These are phyloP conservation scores for Cyclocybe cylindracea DNA, from an alignment of 768 basidiomycete species.

Conservation along the genomic window DNA sequence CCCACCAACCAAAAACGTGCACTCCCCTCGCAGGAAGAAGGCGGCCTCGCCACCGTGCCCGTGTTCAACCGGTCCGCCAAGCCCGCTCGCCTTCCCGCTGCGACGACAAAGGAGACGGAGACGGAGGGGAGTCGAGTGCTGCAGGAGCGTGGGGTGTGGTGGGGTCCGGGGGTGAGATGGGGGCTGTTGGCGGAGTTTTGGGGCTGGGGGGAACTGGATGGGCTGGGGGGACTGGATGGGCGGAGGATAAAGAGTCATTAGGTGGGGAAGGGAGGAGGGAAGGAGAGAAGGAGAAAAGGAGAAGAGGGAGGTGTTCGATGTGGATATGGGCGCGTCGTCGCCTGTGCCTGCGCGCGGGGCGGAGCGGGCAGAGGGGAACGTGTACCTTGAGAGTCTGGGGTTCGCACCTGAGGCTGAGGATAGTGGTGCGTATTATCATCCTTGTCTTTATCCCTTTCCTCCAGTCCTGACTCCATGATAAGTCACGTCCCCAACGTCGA, in stretches of 20 bases:
- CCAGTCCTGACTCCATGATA: not conserved
- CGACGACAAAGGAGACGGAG: slow-evolving; percentile 30
- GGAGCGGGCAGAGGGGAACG: slow-evolving; percentile 20
- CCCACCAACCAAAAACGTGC: slow-evolving; percentile 74
- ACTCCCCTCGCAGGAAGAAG: slow-evolving; percentile 74
- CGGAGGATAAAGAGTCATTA: too few species aligned
- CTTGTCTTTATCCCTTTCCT: too few species aligned
- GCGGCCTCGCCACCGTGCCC: slow-evolving; percentile 61
- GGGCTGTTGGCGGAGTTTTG: slow-evolving; percentile 8
- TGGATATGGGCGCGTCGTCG: slow-evolving; percentile 10
- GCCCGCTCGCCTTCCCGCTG: slow-evolving; percentile 53
- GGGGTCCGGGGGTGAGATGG: slow-evolving; percentile 9
- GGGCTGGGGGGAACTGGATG: too few species aligned
- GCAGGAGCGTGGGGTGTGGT: slow-evolving; percentile 11
- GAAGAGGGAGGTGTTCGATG: not conserved
- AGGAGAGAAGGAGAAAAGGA: not conserved
- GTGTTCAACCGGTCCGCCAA: slow-evolving; percentile 68
- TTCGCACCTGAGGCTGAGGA: slow-evolving; percentile 21
- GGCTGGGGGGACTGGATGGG: slow-evolving; percentile 1
- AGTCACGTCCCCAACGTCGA: slow-evolving; percentile 4
- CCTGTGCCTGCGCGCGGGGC: slow-evolving; percentile 31
- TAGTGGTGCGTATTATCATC: slow-evolving; percentile 7
- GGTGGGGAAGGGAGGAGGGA: not conserved
- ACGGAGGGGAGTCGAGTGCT: slow-evolving; percentile 28
- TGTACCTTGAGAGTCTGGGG: slow-evolving; percentile 27